phyloP scores from a whole-genome alignment of 352 stramenopile genomes.

The Globisporangium uncinulatum region DNA sequence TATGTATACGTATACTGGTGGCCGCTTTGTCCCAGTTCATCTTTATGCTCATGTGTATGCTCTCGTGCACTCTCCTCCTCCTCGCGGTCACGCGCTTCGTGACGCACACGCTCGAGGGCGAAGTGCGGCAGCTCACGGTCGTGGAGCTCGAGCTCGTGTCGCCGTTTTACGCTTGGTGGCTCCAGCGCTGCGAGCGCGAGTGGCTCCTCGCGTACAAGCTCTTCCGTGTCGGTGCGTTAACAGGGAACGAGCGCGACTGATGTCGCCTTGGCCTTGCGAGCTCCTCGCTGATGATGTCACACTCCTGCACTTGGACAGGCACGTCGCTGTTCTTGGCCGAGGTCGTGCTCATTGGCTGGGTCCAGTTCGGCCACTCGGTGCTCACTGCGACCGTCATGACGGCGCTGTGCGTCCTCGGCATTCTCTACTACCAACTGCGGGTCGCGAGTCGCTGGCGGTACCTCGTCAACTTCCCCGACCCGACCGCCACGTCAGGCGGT shows the following conservation, averaged over 20 bases:
- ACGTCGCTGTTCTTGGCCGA: slow-evolving; percentile 59
- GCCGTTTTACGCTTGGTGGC: slow-evolving; percentile 68
- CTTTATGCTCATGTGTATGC: slow-evolving; percentile 65
- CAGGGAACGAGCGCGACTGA: no score
- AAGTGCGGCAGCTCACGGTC: slow-evolving; percentile 45
- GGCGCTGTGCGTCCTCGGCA: slow-evolving; percentile 29
- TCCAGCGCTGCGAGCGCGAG: slow-evolving; percentile 60
- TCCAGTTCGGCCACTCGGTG: slow-evolving; percentile 49
- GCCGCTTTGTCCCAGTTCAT: slow-evolving; percentile 45
- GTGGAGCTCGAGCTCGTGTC: slow-evolving; percentile 62
- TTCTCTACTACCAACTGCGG: slow-evolving; percentile 63
- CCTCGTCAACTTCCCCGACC: slow-evolving; percentile 55
- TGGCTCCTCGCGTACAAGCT: slow-evolving; percentile 68
- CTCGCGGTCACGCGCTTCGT: slow-evolving; percentile 73
- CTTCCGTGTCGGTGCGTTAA: slow-evolving; percentile 32
- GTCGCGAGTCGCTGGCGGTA: slow-evolving; percentile 71
- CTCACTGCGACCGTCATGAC: slow-evolving; percentile 40
- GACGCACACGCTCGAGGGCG: slow-evolving; percentile 68
- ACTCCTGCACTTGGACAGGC: slow-evolving; percentile 5
- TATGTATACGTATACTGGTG: no score
- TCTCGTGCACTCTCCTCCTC: slow-evolving; percentile 67
- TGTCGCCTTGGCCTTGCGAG: no score
- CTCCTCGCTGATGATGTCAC: not conserved
- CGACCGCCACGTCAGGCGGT: not conserved
- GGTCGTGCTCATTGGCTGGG: slow-evolving; percentile 50